Base-by-base conservation (phyloP, 495 filamentous ascomycete genomes). In the Emericellopsis terricola region DNA sequence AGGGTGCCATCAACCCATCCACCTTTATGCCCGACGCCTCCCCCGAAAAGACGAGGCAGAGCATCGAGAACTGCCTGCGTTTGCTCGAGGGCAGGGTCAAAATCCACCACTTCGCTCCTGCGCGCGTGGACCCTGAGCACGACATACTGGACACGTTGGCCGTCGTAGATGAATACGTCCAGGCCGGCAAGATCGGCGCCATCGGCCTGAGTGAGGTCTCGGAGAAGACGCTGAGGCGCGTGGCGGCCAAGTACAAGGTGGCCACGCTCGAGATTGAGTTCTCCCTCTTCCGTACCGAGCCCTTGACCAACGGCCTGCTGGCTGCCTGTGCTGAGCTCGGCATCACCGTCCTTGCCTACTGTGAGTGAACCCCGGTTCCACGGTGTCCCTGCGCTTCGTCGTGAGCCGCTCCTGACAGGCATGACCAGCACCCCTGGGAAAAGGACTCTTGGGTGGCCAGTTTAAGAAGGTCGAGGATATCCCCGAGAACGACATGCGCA, bases 31-130 rank as follows among this genome's bases (percentile, higher is more conserved):
- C 68, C 14, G 72, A 82, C 41, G 68, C 76, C 28, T 72, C 68
- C 11, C 65, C 71, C 33, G 66, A 68, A 41, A 66, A 68, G 37
- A 62, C 81, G 2, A 66, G 71, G 9, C 60, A 66, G 14, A 73
- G 68, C 30, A 60, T 93, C 34, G 80, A 91, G 32, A 66, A 74
- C 40, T 68, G 61, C 41, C 47, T 91, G 29, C 60, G 47, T 19
- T 45, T 67, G 19, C 59, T 82, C 10, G 68, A 74, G 30, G 79
- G 76, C 5, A 79, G 73, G 40, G 89, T 89, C 63, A 74, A 62
- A 40, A 54, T 93, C 37, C 83, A 93, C 52, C 69, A 87, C 34
- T 94, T 85, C 41, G 76, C 86, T 53, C 73, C 57, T 40, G 81
- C 78, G 11, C 62, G 85, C 2, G 65, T 81, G 15, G 84, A 91